Evolutionary conservation across 495 filamentous ascomycete genomes (phyloP).

Genomic region (Annulohypoxylon moriforme): DNA sequence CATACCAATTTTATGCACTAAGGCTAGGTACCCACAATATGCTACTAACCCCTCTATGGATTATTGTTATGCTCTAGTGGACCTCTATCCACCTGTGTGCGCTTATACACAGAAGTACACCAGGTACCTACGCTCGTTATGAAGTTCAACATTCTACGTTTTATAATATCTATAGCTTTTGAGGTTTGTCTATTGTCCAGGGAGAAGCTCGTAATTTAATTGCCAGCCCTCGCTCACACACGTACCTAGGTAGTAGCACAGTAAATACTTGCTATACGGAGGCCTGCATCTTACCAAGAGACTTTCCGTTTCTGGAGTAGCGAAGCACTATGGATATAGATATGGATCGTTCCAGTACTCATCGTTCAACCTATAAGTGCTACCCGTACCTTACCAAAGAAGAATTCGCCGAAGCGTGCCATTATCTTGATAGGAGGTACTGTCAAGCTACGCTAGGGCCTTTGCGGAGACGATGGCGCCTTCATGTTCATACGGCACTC

Average conservation of each 20-base stretch:
- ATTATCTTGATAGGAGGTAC: slow-evolving; percentile 67
- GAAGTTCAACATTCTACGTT: no score
- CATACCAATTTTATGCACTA: not conserved
- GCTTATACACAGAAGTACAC: no score
- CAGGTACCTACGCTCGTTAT: no score
- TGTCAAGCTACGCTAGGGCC: slow-evolving; percentile 61
- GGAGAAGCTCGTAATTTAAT: no score
- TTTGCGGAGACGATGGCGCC: slow-evolving; percentile 56
- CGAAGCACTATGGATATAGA: not conserved
- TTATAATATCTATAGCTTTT: not conserved
- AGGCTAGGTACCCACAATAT: no score
- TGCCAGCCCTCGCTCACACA: no score
- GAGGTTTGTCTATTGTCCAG: not conserved
- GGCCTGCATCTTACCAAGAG: not conserved
- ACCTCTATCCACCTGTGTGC: not conserved
- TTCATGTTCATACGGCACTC: slow-evolving; percentile 52
- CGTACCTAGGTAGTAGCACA: no score
- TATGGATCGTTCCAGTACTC: slow-evolving; percentile 18
- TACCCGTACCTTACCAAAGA: slow-evolving; percentile 68
- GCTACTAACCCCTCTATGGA: not conserved
- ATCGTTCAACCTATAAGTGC: slow-evolving; percentile 45
- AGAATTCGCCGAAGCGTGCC: slow-evolving; percentile 71
- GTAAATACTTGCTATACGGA: not conserved
- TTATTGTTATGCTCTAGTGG: no score
- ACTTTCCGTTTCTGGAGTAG: not conserved